phyloP scores from a whole-genome alignment of 1,284 basidiomycete species.

The Paramarasmius palmivorus region DNA sequence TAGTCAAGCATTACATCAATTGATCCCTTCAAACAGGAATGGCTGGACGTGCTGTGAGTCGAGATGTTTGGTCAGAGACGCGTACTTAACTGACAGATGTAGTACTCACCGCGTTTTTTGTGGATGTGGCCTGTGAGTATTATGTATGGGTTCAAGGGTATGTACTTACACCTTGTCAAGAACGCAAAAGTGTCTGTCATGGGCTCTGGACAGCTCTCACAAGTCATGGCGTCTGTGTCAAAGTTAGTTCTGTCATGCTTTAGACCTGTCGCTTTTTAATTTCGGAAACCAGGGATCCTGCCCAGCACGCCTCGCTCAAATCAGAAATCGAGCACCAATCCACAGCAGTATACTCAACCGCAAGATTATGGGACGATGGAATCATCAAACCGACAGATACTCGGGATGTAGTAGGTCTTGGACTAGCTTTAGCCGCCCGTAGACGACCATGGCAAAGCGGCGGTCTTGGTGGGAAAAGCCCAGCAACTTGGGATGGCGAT shows the following conservation, averaged over 20 bases:
- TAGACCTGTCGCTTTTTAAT: constrained; percentile 1
- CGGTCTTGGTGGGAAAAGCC: constrained; percentile 19
- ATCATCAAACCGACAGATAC: constrained; percentile 94
- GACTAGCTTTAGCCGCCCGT: constrained; percentile 73
- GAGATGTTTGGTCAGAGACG: constrained; percentile 7
- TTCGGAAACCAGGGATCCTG: constrained; percentile 58
- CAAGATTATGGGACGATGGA: constrained; percentile 93
- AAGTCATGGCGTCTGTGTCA: constrained; percentile 91
- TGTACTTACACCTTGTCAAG: constrained; percentile 34
- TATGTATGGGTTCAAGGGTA: constrained; percentile 6
- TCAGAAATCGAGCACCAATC: constrained; percentile 87
- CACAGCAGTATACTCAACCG: constrained; percentile 83
- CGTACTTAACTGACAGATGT: constrained; percentile 10
- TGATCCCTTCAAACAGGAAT: constrained; percentile 53
- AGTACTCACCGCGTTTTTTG: constrained; percentile 92
- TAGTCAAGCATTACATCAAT: constrained; percentile 7
- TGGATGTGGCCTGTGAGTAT: constrained; percentile 94
- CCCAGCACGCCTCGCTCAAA: constrained; percentile 73
- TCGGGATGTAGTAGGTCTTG: constrained; percentile 83
- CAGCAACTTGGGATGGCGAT: constrained; percentile 72
- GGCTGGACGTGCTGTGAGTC: constrained; percentile 81
- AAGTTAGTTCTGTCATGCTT: constrained; percentile 46
- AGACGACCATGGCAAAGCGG: constrained; percentile 22
- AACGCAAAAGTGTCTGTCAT: constrained; percentile 96
- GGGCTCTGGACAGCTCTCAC: constrained; percentile 90